A percentile compares a stretch with the other conserved stretches of the same genome.
Evolutionary conservation across 495 filamentous ascomycete species (phyloP).

Genomic region (Schizothecium vesticola): DNA sequence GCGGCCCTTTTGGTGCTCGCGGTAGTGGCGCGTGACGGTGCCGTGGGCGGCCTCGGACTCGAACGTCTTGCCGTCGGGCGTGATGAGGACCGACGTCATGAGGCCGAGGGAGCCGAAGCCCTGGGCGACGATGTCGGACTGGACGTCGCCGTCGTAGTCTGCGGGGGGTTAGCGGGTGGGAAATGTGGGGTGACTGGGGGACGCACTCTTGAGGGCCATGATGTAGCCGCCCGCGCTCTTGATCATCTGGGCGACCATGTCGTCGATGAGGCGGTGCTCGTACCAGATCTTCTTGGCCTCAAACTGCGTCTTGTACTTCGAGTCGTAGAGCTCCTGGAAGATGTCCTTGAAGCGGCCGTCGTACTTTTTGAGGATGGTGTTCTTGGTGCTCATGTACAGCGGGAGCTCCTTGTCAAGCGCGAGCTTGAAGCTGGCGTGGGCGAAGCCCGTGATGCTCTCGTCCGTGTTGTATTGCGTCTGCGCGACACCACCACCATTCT

Average conservation of each 20-base stretch:
- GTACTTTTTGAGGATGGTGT: slow-evolving; percentile 98
- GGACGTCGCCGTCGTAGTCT: slow-evolving; percentile 99
- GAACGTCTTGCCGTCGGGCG: slow-evolving; percentile 90
- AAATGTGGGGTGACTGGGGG: neutral
- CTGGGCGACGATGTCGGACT: slow-evolving; percentile 97
- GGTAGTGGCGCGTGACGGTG: slow-evolving; percentile 96
- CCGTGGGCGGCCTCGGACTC: slow-evolving; percentile 98
- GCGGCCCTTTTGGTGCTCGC: slow-evolving; percentile 93
- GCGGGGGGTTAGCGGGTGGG: neutral
- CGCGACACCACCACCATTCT: slow-evolving; percentile 74
- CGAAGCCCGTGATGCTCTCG: slow-evolving; percentile 89
- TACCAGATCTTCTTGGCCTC: slow-evolving; percentile 95
- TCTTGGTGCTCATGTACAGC: slow-evolving; percentile 99
- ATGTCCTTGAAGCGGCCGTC: slow-evolving; percentile 98
- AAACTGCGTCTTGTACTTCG: slow-evolving; percentile 78
- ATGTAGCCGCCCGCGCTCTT: slow-evolving; percentile 92
- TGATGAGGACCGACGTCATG: slow-evolving; percentile 96
- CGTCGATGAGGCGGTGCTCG: slow-evolving; percentile 97
- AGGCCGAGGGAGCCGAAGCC: slow-evolving; percentile 96
- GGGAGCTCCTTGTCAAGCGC: slow-evolving; percentile 81
- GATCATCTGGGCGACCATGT: slow-evolving; percentile 99
- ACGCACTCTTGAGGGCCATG: slow-evolving; percentile 94
- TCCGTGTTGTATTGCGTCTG: slow-evolving; percentile 97
- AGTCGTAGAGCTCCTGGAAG: slow-evolving; percentile 95
- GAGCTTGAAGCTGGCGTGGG: slow-evolving; percentile 92